Conservation (phyloP, 768 basidiomycete genomes). For the Crassisporium funariophilum region DNA sequence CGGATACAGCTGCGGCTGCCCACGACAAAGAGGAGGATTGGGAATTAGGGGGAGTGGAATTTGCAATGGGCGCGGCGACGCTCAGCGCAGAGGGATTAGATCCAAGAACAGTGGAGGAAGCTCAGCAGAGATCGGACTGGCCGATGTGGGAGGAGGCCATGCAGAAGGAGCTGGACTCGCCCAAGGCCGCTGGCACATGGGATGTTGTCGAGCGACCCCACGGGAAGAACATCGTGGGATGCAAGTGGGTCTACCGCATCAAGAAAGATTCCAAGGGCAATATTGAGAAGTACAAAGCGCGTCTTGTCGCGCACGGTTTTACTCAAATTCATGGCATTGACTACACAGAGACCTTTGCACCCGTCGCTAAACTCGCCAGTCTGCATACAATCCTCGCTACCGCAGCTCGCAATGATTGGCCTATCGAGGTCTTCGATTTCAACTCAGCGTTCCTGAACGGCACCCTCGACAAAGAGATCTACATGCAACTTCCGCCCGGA, state of each 20-base stretch:
- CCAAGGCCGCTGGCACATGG: conserved; percentile 29
- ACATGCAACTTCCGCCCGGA: conserved; percentile 7
- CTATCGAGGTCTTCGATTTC: conserved; percentile 12
- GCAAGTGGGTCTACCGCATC: conserved; percentile 40
- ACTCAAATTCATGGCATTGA: conserved; percentile 42
- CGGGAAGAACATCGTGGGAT: conserved; percentile 32
- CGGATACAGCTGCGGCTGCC: conserved; percentile 1
- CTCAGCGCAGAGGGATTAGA: conserved; percentile 15
- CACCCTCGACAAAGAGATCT: conserved; percentile 14
- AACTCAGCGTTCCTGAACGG: conserved; percentile 14
- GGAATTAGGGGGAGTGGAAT: conserved; percentile 11
- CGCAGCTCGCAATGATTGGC: conserved; percentile 25
- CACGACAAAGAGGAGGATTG: conserved; percentile 8
- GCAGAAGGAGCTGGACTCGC: conserved; percentile 12
- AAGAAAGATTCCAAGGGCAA: conserved; percentile 18
- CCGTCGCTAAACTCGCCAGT: conserved; percentile 24
- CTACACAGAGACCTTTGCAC: conserved; percentile 39
- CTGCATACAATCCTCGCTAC: conserved; percentile 24
- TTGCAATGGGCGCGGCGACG: too few species aligned
- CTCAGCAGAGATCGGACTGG: conserved; percentile 19
- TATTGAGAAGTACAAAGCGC: conserved; percentile 40
- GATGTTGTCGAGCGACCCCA: conserved; percentile 24
- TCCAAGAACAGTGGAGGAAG: conserved; percentile 22
- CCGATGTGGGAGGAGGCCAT: conserved; percentile 23
- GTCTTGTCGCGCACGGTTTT: conserved; percentile 44